These are phyloP conservation scores for Ophiosphaerella korrae DNA, from an alignment of 2,329 filamentous ascomycete species.

Conservation along the genomic window DNA sequence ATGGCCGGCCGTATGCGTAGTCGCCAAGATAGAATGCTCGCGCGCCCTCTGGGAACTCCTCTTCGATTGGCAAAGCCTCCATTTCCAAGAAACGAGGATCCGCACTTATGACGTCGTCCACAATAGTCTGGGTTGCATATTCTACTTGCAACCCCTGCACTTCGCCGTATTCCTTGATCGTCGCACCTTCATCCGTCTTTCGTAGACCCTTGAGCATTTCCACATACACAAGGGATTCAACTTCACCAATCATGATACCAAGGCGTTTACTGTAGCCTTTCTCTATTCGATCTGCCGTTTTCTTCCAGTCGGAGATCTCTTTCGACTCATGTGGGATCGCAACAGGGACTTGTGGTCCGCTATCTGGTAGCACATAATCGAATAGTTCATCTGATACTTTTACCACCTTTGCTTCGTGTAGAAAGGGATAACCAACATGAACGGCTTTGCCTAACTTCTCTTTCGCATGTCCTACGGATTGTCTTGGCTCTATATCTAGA, in stretches of 20 bases:
- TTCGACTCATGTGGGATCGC: slow-evolving; percentile 72
- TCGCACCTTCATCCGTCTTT: slow-evolving; percentile 89
- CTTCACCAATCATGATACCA: slow-evolving; percentile 81
- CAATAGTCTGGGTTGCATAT: slow-evolving; percentile 88
- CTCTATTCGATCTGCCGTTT: slow-evolving; percentile 83
- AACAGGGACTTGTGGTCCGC: slow-evolving; percentile 65
- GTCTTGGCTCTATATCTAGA: slow-evolving; percentile 72
- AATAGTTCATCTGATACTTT: slow-evolving; percentile 93
- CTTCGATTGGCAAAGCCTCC: slow-evolving; percentile 81
- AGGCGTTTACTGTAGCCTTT: slow-evolving; percentile 87
- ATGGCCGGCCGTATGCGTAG: slow-evolving; percentile 85
- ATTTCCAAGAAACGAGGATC: slow-evolving; percentile 93
- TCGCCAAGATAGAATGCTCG: slow-evolving; percentile 93
- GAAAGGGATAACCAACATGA: slow-evolving; percentile 91
- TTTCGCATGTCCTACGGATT: slow-evolving; percentile 74
- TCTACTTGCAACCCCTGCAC: slow-evolving; percentile 85
- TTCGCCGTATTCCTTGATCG: slow-evolving; percentile 88
- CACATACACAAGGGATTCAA: slow-evolving; percentile 89
- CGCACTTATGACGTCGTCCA: slow-evolving; percentile 87
- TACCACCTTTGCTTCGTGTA: slow-evolving; percentile 90
- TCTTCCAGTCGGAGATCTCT: slow-evolving; percentile 82
- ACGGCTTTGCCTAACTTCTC: slow-evolving; percentile 82
- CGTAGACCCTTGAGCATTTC: slow-evolving; percentile 90
- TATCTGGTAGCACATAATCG: slow-evolving; percentile 74
- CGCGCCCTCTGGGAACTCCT: slow-evolving; percentile 85